A percentile compares a stretch with the other conserved stretches of the same genome.
Evolutionary conservation across 2,329 filamentous ascomycete genomes (phyloP).

Genomic region (Alternaria arbusti): DNA sequence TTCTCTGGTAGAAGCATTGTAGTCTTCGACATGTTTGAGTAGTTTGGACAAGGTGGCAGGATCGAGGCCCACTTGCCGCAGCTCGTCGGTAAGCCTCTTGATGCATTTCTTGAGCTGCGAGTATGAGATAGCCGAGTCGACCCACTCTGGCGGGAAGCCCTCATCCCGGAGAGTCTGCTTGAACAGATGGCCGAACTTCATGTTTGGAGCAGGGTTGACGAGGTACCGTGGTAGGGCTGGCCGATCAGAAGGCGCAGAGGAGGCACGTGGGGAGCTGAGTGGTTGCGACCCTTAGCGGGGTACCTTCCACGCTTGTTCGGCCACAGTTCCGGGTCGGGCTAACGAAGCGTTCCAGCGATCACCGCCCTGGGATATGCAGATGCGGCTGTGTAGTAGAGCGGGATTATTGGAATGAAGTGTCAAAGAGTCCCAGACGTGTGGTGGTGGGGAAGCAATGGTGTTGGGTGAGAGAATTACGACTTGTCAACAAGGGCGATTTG

Average conservation of each 20-base stretch:
- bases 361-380: background rate
- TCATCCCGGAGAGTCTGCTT: conserved; percentile 71
- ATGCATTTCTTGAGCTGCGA: conserved; percentile 87
- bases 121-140: conserved; percentile 81
- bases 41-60: conserved; percentile 72
- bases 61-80: conserved; percentile 74
- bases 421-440: background rate
- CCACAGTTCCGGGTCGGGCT: conserved; percentile 13
- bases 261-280: conserved; percentile 35
- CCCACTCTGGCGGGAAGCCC: conserved; percentile 75
- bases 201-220: conserved; percentile 46
- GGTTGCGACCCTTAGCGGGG: conserved; percentile 20
- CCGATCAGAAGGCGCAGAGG: conserved; percentile 27
- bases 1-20: conserved; percentile 35
- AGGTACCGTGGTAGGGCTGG: conserved; percentile 23
- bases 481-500: conserved; percentile 6
- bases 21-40: conserved; percentile 55
- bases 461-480: background rate
- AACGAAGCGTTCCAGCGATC: background rate
- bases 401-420: background rate
- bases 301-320: conserved; percentile 7
- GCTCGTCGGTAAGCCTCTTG: conserved; percentile 76
- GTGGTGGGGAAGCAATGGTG: background rate
- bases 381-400: background rate
- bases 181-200: conserved; percentile 89